Evolutionary conservation across 345 rosid genomes (phyloP).

Genomic region (Euphorbia tirucalli): DNA sequence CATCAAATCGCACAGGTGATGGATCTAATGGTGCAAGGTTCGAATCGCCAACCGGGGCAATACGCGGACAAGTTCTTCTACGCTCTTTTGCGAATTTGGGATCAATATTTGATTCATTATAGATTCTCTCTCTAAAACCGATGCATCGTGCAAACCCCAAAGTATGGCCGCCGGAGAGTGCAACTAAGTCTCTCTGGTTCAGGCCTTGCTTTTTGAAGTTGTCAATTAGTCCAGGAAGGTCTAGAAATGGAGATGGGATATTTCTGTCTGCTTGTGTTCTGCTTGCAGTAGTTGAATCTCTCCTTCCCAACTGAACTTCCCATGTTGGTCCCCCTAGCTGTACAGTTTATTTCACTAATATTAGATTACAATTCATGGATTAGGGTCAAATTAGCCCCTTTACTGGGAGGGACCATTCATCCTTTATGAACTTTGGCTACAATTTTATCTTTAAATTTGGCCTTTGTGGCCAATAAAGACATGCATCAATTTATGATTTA

Average conservation of each 20-base stretch:
- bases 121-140: slow-evolving; percentile 29
- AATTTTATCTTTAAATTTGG: no score
- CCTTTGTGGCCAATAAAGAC: no score
- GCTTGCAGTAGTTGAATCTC: slow-evolving; percentile 58
- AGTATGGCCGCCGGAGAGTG: slow-evolving; percentile 53
- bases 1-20: slow-evolving; percentile 36
- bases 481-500: no score
- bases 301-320: slow-evolving; percentile 53
- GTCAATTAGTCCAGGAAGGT: slow-evolving; percentile 33
- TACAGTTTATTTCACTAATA: no score
- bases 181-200: slow-evolving; percentile 41
- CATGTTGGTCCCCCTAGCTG: slow-evolving; percentile 55
- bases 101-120: slow-evolving; percentile 36
- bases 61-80: slow-evolving; percentile 27
- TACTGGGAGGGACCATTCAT: no score
- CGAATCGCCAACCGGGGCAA: slow-evolving; percentile 15
- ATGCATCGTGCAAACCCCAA: slow-evolving; percentile 41
- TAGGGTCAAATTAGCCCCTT: no score
- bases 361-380: no score
- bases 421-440: no score
- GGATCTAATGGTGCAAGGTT: slow-evolving; percentile 39
- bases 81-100: slow-evolving; percentile 30
- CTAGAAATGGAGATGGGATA: slow-evolving; percentile 38
- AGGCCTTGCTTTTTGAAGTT: slow-evolving; percentile 46
- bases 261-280: slow-evolving; percentile 19